Evolutionary conservation across 2,329 filamentous ascomycete genomes (phyloP).

Genomic region (Phymatotrichopsis omnivora): DNA sequence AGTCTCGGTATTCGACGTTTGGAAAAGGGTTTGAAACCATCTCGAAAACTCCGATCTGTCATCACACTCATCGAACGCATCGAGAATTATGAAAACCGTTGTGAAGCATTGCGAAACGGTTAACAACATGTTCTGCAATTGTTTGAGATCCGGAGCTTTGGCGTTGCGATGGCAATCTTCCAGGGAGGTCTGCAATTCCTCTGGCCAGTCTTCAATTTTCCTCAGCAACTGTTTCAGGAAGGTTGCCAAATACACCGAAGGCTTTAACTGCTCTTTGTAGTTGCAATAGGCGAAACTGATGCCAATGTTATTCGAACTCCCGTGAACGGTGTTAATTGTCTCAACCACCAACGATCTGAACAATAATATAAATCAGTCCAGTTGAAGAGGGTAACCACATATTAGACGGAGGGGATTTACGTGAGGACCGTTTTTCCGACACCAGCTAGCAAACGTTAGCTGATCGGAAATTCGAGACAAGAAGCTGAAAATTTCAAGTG

Average conservation of each 20-base stretch:
- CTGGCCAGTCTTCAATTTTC: neutral
- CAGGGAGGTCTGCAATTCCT: neutral
- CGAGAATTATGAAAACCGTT: conserved; percentile 7
- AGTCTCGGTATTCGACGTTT: neutral
- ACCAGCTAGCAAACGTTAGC: conserved; percentile 1
- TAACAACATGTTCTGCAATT: neutral
- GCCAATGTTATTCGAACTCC: neutral
- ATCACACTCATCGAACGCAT: conserved; percentile 10
- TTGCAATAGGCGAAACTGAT: neutral
- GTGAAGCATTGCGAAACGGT: neutral
- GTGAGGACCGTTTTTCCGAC: conserved; percentile 5
- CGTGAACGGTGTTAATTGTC: neutral
- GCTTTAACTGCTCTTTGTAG: neutral
- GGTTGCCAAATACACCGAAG: neutral
- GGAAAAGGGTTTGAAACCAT: neutral
- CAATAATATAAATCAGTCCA: neutral
- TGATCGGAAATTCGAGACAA: neutral
- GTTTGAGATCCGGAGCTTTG: neutral
- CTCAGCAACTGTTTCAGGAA: neutral
- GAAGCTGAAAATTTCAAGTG: neutral
- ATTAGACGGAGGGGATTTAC: neutral
- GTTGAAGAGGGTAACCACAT: neutral
- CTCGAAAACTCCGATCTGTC: neutral
- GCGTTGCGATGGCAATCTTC: neutral
- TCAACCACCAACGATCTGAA: neutral